Evolutionary conservation across 2,329 filamentous ascomycete genomes (phyloP).

Genomic region (Neopestalotiopsis clavispora): DNA sequence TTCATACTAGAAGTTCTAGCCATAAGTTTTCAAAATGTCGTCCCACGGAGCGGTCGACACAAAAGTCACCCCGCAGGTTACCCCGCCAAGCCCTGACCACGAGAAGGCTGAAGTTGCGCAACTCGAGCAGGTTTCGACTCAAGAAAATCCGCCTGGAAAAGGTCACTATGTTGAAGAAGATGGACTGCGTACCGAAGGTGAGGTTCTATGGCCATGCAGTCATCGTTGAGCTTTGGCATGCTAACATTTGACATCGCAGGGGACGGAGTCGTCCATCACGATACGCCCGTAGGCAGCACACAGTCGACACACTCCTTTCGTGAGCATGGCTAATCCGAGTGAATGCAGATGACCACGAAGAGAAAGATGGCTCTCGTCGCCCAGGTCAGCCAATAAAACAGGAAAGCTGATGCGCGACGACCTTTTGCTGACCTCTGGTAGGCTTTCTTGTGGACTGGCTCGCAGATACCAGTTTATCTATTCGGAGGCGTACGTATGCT

Average conservation of each 20-base stretch:
- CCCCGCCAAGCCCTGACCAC: conserved; percentile 7
- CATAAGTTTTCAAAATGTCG: not conserved
- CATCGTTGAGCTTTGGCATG: not conserved
- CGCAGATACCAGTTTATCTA: conserved; percentile 60
- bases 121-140: conserved; percentile 11
- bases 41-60: not conserved
- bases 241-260: not conserved
- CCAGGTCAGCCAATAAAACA: conserved; percentile 47
- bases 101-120: conserved; percentile 13
- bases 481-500: conserved; percentile 43
- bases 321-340: not conserved
- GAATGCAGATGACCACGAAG: conserved; percentile 15
- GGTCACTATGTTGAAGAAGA: conserved; percentile 5
- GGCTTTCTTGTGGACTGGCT: conserved; percentile 65
- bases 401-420: conserved; percentile 50
- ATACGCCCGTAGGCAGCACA: not conserved
- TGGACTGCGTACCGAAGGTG: conserved; percentile 11
- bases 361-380: conserved; percentile 18
- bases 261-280: not conserved
- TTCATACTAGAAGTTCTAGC: not conserved
- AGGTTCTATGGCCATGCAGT: not conserved
- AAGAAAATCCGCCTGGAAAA: conserved; percentile 1
- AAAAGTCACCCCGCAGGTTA: not conserved
- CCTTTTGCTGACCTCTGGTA: conserved; percentile 27
- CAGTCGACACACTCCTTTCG: not conserved